Conservation (phyloP, 768 basidiomycete genomes). For the Hygrophorus russula region DNA sequence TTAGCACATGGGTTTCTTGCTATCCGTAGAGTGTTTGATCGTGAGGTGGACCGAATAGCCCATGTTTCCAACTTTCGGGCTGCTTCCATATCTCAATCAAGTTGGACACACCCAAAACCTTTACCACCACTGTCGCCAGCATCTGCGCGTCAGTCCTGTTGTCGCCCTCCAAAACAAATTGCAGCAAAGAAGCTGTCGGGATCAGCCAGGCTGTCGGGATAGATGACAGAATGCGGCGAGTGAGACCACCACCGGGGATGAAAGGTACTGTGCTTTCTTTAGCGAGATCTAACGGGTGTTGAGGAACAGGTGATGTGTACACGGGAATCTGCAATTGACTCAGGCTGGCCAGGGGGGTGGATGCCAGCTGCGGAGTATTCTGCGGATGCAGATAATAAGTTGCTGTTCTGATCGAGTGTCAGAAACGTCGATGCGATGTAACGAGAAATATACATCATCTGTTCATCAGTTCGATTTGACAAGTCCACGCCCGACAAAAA, state of each 20-base stretch:
- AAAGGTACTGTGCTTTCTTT: constrained; percentile 40
- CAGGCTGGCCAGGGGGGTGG: constrained; percentile 33
- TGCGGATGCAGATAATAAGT: constrained; percentile 44
- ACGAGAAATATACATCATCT: constrained; percentile 53
- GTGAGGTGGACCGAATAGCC: constrained; percentile 62
- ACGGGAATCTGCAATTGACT: constrained; percentile 36
- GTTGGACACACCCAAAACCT: constrained; percentile 30
- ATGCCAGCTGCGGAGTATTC: constrained; percentile 31
- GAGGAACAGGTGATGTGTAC: constrained; percentile 39
- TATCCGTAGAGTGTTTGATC: constrained; percentile 66
- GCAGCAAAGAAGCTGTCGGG: constrained; percentile 50
- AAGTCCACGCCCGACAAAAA: constrained; percentile 70
- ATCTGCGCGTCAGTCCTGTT: constrained; percentile 62
- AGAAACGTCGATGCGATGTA: not conserved
- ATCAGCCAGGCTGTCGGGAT: constrained; percentile 38
- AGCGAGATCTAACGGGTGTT: constrained; percentile 11
- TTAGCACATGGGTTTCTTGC: no score
- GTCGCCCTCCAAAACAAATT: constrained; percentile 77
- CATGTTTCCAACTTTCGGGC: constrained; percentile 56
- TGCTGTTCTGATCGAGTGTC: constrained; percentile 37
- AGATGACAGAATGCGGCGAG: constrained; percentile 51
- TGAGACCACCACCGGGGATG: constrained; percentile 72
- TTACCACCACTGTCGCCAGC: constrained; percentile 43
- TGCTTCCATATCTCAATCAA: constrained; percentile 38
- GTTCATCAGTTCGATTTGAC: constrained; percentile 60